phyloP scores from a whole-genome alignment of 2,329 filamentous ascomycete species.

The Chalaropsis ovoidea region DNA sequence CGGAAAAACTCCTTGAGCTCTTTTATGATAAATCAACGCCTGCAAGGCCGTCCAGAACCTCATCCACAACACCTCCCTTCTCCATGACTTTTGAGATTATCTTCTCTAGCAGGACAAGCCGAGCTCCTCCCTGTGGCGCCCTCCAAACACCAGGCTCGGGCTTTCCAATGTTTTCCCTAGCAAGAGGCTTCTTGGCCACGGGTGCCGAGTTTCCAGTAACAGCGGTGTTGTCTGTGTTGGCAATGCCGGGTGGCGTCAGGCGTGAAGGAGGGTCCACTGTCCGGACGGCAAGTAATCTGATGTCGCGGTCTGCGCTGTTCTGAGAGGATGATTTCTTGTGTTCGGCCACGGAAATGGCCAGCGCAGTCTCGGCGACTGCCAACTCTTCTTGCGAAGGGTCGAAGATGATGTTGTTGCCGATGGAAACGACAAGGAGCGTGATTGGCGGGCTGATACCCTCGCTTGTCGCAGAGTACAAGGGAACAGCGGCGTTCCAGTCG shows the following conservation, averaged over 20 bases:
- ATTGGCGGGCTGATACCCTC: conserved; percentile 58
- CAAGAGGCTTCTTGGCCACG: conserved; percentile 35
- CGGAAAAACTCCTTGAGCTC: background rate
- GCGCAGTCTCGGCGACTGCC: conserved; percentile 77
- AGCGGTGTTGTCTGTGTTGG: conserved; percentile 52
- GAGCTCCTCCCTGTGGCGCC: conserved; percentile 72
- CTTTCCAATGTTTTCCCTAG: conserved; percentile 31
- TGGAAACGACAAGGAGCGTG: conserved; percentile 78
- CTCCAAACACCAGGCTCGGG: conserved; percentile 68
- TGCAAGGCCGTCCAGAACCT: conserved; percentile 73
- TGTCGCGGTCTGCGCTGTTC: conserved; percentile 37
- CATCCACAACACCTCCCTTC: conserved; percentile 70
- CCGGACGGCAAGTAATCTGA: conserved; percentile 57
- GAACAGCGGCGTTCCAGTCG: conserved; percentile 79
- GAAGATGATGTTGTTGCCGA: conserved; percentile 83
- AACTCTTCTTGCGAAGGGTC: conserved; percentile 87
- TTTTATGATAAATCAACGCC: conserved; percentile 56
- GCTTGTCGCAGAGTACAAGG: conserved; percentile 53
- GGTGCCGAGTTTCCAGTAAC: conserved; percentile 35
- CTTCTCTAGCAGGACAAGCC: conserved; percentile 57
- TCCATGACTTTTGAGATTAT: conserved; percentile 70
- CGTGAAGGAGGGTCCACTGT: conserved; percentile 66
- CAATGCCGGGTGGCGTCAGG: conserved; percentile 59
- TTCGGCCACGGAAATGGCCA: conserved; percentile 71
- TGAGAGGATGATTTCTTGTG: conserved; percentile 27